Percentiles rank a stretch among this genome's conserved stretches.
These are phyloP conservation scores for Trichoderma orchidacearum DNA, from an alignment of 495 filamentous ascomycete species.

Conservation along the genomic window DNA sequence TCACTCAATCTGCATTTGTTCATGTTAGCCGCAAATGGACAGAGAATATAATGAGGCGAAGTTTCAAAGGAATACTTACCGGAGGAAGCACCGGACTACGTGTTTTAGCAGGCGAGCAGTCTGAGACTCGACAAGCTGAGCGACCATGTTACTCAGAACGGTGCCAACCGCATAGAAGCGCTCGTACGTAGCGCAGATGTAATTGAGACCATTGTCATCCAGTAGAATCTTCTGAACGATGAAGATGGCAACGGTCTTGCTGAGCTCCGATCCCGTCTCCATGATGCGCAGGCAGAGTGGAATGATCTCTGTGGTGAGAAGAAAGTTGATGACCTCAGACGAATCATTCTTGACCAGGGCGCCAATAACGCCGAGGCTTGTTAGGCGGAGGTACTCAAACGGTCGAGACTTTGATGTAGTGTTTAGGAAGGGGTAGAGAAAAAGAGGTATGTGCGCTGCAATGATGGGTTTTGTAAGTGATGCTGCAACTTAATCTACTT, in stretches of 20 bases:
- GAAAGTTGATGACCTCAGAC: slow-evolving; percentile 96
- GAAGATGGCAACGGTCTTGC: slow-evolving; percentile 98
- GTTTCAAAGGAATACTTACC: slow-evolving; percentile 39
- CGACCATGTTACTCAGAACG: slow-evolving; percentile 97
- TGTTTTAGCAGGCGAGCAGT: slow-evolving; percentile 94
- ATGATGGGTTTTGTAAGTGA: slow-evolving; percentile 8
- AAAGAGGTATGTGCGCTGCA: slow-evolving; percentile 93
- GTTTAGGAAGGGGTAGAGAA: slow-evolving; percentile 97
- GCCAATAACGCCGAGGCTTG: slow-evolving; percentile 95
- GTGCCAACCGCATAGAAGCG: slow-evolving; percentile 98
- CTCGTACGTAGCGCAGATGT: slow-evolving; percentile 98
- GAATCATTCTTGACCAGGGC: slow-evolving; percentile 98
- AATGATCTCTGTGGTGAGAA: slow-evolving; percentile 97
- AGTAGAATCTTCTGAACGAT: slow-evolving; percentile 99
- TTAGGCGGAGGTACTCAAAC: slow-evolving; percentile 95
- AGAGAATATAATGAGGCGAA: background rate
- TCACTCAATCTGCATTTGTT: slow-evolving; percentile 59
- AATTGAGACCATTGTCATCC: slow-evolving; percentile 92
- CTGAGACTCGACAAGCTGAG: slow-evolving; percentile 92
- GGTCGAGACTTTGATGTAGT: slow-evolving; percentile 97
- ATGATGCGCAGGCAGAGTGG: slow-evolving; percentile 96
- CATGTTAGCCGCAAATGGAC: background rate
- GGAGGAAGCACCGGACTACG: slow-evolving; percentile 91
- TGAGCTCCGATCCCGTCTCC: slow-evolving; percentile 97
- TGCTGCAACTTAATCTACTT: background rate